Evolutionary conservation across 2,329 filamentous ascomycete genomes (phyloP).

Genomic region (Verticillium nubilum): DNA sequence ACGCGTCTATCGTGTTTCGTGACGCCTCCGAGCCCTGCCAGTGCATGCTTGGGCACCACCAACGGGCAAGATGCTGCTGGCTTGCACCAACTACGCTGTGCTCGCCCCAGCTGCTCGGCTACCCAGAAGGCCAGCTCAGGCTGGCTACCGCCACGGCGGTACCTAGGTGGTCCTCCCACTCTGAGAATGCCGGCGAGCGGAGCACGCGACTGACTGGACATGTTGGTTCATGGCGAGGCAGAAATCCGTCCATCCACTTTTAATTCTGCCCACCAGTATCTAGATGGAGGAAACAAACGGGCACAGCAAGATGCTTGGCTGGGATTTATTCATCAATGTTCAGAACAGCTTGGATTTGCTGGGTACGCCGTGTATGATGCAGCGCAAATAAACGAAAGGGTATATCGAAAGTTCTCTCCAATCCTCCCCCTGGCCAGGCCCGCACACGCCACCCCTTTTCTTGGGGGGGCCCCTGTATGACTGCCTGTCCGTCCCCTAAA

Average conservation of each 20-base stretch:
- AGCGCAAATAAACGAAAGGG: background rate
- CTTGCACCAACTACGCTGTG: background rate
- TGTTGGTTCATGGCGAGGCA: background rate
- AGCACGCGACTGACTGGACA: background rate
- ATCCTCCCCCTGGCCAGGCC: background rate
- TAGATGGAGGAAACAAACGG: background rate
- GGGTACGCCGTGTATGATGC: background rate
- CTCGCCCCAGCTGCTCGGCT: background rate
- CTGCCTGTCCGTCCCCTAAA: background rate
- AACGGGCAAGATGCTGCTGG: background rate
- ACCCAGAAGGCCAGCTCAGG: background rate
- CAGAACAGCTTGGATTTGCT: background rate
- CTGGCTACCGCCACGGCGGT: background rate
- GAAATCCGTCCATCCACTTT: background rate
- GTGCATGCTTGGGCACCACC: background rate
- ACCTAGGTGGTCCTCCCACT: background rate
- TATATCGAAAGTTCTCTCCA: background rate
- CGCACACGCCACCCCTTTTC: background rate
- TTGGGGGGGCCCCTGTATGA: background rate
- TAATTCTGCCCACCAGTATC: background rate
- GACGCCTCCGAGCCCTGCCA: background rate
- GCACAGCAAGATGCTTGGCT: too few species aligned
- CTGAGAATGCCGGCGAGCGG: background rate
- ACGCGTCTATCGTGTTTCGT: background rate
- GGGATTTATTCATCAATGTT: too few species aligned